Conservation (phyloP, 2,329 filamentous ascomycete species). For the Diatrype stigma region DNA sequence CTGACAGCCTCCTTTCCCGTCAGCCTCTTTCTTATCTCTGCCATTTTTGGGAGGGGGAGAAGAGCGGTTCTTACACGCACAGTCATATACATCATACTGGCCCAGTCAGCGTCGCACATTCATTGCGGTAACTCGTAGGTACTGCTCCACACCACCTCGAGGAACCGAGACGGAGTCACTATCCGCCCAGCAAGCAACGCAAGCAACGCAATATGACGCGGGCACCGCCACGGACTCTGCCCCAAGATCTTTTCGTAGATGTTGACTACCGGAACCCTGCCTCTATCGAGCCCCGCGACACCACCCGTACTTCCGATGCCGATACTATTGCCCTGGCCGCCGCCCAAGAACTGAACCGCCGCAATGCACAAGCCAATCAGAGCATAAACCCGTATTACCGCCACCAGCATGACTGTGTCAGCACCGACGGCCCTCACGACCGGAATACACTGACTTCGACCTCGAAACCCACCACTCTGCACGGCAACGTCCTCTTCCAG, state of each 20-base stretch:
- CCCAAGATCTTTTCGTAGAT: conserved; percentile 20
- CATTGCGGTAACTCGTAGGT: too few relatives aligned
- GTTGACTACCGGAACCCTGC: conserved; percentile 14
- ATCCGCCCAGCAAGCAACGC: too few relatives aligned
- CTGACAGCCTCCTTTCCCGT: background rate
- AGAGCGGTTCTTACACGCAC: too few relatives aligned
- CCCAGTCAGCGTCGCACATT: too few relatives aligned
- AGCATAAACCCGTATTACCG: conserved; percentile 13
- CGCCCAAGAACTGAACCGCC: conserved; percentile 23
- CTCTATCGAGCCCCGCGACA: conserved; percentile 7
- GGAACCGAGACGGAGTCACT: too few relatives aligned
- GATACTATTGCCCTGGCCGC: conserved; percentile 17
- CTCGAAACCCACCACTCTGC: conserved; percentile 14
- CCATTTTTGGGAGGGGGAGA: background rate
- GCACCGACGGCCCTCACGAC: conserved; percentile 5
- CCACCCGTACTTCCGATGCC: conserved; percentile 12
- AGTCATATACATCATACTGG: too few relatives aligned
- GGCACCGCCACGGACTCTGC: conserved; percentile 19
- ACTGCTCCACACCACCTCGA: background rate
- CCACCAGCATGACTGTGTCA: background rate
- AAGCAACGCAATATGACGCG: conserved; percentile 28
- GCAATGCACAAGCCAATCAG: conserved; percentile 19
- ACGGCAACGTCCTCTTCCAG: conserved; percentile 29
- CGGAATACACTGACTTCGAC: conserved; percentile 12
- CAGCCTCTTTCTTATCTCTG: background rate